These are phyloP conservation scores for Glutinoglossum americanum DNA, from an alignment of 495 filamentous ascomycete species.

Conservation along the genomic window DNA sequence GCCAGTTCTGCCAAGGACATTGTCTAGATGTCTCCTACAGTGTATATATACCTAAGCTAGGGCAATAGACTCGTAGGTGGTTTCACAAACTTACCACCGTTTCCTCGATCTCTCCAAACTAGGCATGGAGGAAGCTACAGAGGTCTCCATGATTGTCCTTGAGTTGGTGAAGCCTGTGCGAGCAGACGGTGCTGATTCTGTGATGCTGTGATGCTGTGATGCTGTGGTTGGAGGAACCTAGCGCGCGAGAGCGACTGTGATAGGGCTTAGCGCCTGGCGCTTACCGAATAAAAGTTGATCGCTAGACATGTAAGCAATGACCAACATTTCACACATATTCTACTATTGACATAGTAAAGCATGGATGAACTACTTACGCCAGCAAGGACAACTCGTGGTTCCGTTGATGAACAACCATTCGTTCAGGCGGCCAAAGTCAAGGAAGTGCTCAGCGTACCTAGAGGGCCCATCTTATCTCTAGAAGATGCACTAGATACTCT, in stretches of 20 bases:
- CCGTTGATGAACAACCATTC: constrained; percentile 6
- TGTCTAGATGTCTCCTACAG: constrained; percentile 58
- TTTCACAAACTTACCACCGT: background rate
- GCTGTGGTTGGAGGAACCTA: background rate
- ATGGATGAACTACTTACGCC: constrained; percentile 19
- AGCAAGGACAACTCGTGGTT: constrained; percentile 6
- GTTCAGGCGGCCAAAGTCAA: background rate
- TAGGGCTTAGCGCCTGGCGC: background rate
- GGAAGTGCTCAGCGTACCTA: background rate
- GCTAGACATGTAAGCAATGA: no score
- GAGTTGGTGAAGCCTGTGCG: background rate
- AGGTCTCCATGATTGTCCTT: background rate
- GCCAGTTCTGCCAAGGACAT: constrained; percentile 49
- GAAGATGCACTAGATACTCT: constrained; percentile 40
- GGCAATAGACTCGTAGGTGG: background rate
- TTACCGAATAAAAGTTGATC: background rate
- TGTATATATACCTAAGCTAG: background rate
- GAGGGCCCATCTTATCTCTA: background rate
- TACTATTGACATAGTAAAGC: constrained; percentile 1
- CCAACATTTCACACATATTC: no score
- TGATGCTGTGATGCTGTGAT: no score
- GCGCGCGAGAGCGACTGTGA: background rate
- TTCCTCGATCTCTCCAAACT: background rate
- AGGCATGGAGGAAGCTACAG: background rate
- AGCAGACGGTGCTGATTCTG: background rate